A percentile compares a stretch with the other conserved stretches of the same genome.
Conservation (phyloP, 192 early-diverging fungal species). For the Coemansia sp. region DNA sequence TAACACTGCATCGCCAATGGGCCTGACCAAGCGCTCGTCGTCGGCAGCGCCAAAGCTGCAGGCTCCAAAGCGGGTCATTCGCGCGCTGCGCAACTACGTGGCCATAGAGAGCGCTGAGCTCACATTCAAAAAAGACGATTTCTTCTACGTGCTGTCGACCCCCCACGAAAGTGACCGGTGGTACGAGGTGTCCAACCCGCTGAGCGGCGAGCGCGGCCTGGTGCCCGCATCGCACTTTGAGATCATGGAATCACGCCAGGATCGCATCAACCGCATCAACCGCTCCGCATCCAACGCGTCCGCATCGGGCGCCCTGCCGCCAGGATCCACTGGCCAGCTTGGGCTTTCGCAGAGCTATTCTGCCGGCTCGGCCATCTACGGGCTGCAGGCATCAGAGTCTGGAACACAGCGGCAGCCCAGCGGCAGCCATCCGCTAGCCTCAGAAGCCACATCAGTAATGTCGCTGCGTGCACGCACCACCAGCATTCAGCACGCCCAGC, state of each 20-base stretch:
- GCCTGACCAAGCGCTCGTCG: conserved; percentile 37
- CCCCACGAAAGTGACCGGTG: conserved; percentile 68
- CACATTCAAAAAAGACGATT: conserved; percentile 74
- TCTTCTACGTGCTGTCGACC: conserved; percentile 69
- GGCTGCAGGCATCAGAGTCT: conserved; percentile 14
- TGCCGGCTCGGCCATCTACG: conserved; percentile 5
- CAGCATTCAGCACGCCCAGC: conserved; percentile 34
- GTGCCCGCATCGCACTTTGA: conserved; percentile 75
- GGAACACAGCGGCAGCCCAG: conserved; percentile 29
- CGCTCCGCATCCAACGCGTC: conserved; percentile 47
- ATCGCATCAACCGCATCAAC: conserved; percentile 48
- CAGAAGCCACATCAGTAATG: conserved; percentile 22
- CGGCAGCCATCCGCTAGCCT: conserved; percentile 9
- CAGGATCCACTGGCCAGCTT: conserved; percentile 12
- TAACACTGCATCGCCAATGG: conserved; percentile 7
- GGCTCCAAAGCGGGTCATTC: conserved; percentile 72
- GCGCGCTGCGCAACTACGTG: conserved; percentile 66
- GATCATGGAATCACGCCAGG: conserved; percentile 56
- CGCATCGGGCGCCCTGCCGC: conserved; percentile 5
- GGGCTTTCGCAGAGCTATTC: conserved; percentile 34
- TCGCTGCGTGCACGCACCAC: conserved; percentile 46
- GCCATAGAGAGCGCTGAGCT: conserved; percentile 60
- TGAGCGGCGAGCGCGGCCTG: conserved; percentile 64
- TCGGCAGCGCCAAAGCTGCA: conserved; percentile 37
- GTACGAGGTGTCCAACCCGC: conserved; percentile 76